These are phyloP conservation scores for Cylindrodendrum hubeiense DNA, from an alignment of 2,329 filamentous ascomycete genomes.

Conservation along the genomic window DNA sequence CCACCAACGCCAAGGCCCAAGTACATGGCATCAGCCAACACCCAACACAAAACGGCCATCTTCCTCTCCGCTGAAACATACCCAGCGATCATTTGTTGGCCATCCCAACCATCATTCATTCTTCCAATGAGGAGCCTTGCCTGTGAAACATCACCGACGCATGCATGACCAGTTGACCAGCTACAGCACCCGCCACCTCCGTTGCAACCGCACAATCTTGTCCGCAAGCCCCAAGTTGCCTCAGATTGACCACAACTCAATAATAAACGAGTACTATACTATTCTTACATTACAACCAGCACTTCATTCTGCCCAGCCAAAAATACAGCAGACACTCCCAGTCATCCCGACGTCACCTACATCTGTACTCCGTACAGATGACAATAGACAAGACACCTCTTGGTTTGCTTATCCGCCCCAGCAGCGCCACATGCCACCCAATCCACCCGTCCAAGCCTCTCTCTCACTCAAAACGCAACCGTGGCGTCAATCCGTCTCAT, in stretches of 20 bases:
- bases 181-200: conserved; percentile 1
- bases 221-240: not conserved
- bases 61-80: not conserved
- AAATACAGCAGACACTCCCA: not conserved
- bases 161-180: conserved; percentile 10
- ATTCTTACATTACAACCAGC: not conserved
- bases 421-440: conserved; percentile 31
- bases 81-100: not conserved
- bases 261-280: not conserved
- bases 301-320: not conserved
- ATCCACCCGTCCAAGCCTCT: conserved; percentile 2
- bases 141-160: conserved; percentile 14
- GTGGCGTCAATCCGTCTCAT: not conserved
- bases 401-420: conserved; percentile 11
- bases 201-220: not conserved
- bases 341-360: conserved; percentile 30
- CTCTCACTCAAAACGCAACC: not conserved
- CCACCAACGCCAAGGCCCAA: not conserved
- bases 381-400: conserved; percentile 19
- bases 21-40: not conserved
- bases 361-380: no score
- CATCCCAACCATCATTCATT: not conserved
- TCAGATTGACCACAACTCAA: not conserved
- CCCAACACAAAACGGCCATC: not conserved
- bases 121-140: not conserved